These are phyloP conservation scores for Rhodomyrtus tomentosa DNA, from an alignment of 345 rosid species.

Conservation along the genomic window DNA sequence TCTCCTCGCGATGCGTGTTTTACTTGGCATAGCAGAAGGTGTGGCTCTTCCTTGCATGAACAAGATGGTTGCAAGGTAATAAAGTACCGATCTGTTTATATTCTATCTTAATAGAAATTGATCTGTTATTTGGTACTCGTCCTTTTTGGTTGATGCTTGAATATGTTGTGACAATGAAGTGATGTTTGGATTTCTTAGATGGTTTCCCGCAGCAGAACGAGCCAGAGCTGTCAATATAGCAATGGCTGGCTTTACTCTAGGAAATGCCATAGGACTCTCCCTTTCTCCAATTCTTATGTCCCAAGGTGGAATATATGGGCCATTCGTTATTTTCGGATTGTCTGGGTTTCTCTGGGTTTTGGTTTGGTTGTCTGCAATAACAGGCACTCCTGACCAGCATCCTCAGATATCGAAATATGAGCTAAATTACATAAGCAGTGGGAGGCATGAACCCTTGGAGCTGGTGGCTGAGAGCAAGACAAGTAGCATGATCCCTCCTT, in stretches of 20 bases:
- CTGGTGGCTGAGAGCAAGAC: conserved; percentile 27
- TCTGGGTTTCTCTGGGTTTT: conserved; percentile 93
- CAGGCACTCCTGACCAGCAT: conserved; percentile 59
- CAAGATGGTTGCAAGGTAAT: conserved; percentile 92
- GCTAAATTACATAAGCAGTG: conserved; percentile 49
- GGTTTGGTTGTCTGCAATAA: conserved; percentile 84
- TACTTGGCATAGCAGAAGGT: conserved; percentile 95
- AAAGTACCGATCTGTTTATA: conserved; percentile 1
- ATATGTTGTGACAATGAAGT: conserved; percentile 10
- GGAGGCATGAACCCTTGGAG: conserved; percentile 23
- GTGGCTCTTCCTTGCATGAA: conserved; percentile 98
- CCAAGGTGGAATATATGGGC: conserved; percentile 80
- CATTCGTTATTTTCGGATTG: conserved; percentile 83
- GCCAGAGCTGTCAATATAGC: conserved; percentile 91
- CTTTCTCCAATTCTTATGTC: conserved; percentile 92
- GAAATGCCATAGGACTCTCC: conserved; percentile 76
- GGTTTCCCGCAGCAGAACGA: conserved; percentile 93
- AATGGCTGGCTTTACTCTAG: conserved; percentile 95
- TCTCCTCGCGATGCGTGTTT: conserved; percentile 58
- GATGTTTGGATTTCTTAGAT: conserved; percentile 41
- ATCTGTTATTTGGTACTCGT: background rate
- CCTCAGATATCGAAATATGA: conserved; percentile 81
- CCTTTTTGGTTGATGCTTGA: background rate
- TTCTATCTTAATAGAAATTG: conserved; percentile 2
- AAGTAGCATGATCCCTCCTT: conserved; percentile 61